Evolutionary conservation across 176 grass and related monocot genomes (phyloP), one percentile per base, ranked within the genome.

Genomic region (Oryza brachyantha): DNA sequence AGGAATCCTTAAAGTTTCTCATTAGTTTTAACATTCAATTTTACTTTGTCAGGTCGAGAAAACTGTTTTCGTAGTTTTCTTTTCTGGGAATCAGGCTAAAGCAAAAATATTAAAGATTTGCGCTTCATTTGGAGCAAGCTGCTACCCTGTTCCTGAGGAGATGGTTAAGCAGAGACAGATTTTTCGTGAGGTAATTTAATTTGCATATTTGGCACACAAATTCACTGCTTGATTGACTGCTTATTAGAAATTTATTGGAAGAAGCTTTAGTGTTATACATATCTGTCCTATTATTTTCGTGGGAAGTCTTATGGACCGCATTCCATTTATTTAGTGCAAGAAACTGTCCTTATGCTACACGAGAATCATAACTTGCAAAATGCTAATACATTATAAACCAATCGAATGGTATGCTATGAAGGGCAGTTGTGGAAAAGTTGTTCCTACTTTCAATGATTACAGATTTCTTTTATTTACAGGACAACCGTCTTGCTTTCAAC

Each of bases 121-220:
- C 68, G 64, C 81, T 85, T 91, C 96, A 75, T 91, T 93, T 93
- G 92, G 92, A 46, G 92, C 96, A 86, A 99, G 84, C 85, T 99
- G 92, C 75, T 99, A 99, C 84, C 96, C 96, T 86, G 92, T 99
- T 79, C 92, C 96, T 2, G 96, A 96, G 81, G 96, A 99, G 77
- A 91, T 45, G 77, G 79, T 67, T 57, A 96, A 99, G 72, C 92
- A 99, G 83, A 91, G 87, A 67, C 96, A 99, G 79, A 93, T 99
- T 76, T 87, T 87, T 70, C 85, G 77, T 77, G 96, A 99, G 86
- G 96, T 99, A 88, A 48, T 78, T 88, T 66, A 71, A 21, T 71
- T 80, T 57, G 7, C 46, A 24, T 81, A 17, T 64, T 61, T 80
- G 26, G 55, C 3, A 57, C 9, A 39, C 9, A 46, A 41, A 31